These are phyloP conservation scores for Phytophthora fragariaefolia DNA, from an alignment of 352 stramenopile genomes.

Conservation along the genomic window DNA sequence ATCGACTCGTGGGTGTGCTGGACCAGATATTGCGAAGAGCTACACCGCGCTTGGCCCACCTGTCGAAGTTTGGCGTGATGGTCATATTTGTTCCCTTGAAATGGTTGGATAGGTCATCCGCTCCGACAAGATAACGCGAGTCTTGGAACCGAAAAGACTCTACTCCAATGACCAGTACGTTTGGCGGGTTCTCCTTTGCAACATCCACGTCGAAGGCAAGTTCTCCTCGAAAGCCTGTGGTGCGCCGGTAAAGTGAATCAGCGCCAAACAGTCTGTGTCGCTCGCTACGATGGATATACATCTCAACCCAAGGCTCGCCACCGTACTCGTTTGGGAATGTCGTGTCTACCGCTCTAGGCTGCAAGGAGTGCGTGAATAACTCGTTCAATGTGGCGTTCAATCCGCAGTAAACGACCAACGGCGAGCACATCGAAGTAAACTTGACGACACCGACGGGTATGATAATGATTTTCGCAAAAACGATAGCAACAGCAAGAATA, in stretches of 20 bases:
- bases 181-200: constrained; percentile 43
- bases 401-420: background rate
- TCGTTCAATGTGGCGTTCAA: background rate
- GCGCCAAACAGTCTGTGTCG: background rate
- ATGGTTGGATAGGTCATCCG: constrained; percentile 45
- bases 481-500: background rate
- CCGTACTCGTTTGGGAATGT: background rate
- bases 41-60: constrained; percentile 56
- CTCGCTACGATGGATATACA: background rate
- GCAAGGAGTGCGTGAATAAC: background rate
- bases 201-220: constrained; percentile 43
- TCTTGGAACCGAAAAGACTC: constrained; percentile 68
- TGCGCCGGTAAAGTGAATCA: background rate
- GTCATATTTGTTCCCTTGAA: constrained; percentile 34
- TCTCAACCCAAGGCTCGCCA: too few relatives aligned
- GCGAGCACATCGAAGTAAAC: too few relatives aligned
- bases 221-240: constrained; percentile 37
- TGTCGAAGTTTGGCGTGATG: constrained; percentile 61
- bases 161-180: constrained; percentile 56
- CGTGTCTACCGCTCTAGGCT: background rate
- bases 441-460: too few relatives aligned
- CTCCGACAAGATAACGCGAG: constrained; percentile 54
- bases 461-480: too few relatives aligned
- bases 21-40: constrained; percentile 71
- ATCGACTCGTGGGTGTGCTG: constrained; percentile 61